Base-by-base conservation (phyloP, 331 rosid genomes). In the Arachis monticola region DNA sequence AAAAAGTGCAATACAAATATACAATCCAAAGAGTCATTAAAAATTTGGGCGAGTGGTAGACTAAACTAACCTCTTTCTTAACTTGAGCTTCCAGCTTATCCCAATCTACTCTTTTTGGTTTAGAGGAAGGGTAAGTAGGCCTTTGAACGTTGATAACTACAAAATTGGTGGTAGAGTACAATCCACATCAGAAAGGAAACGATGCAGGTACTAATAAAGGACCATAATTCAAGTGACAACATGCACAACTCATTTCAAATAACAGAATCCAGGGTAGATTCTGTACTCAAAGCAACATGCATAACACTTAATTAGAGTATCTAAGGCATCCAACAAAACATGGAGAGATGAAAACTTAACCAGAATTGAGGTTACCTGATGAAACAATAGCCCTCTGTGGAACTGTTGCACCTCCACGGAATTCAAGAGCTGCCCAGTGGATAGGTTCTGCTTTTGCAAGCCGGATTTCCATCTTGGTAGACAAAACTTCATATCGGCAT, bases 381-480 rank as follows among this genome's bases (percentile, higher is more conserved):
- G 86, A 35, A 31, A 48, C 67, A 88, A 22, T 81, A 60, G 74
- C 78, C 69, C 17, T 80, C 52, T 17, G 84, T 46, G 81, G 83
- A 69, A 87, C 83, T 60, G 66, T 7, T 22, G 6, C 32, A 4
- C 27, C 84, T 65, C 78, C 79, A 61, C 76, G 80, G 83, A 79
- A 92, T 80, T 95, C 97, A 4, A 95, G 97, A 69, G 90, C 65
- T 10, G 77, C 6, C 99, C 99, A 95, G 0, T 76, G 81, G 63
- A 86, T 31, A 50, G 59, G 32, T 60, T 92, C 97, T 22, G 85
- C 90, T 83, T 95, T 95, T 11, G 80, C 88, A 41, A 95, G 92
- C 73, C 78, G 92, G 58, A 95, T 87, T 85, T 95, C 97, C 84
- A 95, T 70, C 89, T 95, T 95, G 56, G 97, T 92, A 35, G 87